Evolutionary conservation across 352 stramenopile genomes (phyloP).

Genomic region (Thalassiosira exigua): DNA sequence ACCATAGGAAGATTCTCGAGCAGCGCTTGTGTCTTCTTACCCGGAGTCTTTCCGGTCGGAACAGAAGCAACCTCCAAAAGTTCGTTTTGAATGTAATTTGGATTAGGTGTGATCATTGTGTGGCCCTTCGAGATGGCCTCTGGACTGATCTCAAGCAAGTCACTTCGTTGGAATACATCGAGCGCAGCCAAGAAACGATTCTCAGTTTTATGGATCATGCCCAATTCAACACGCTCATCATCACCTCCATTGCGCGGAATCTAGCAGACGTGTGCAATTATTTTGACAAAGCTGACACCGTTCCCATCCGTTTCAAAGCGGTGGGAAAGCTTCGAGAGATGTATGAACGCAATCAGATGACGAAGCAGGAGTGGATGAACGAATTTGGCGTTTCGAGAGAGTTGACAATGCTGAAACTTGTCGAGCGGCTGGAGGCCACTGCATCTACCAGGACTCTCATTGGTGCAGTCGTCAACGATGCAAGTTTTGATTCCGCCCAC

Average conservation of each 20-base stretch:
- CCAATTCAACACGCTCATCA: conserved; percentile 36
- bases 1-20: background rate
- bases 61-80: too few species aligned
- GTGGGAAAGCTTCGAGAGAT: conserved; percentile 22
- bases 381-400: conserved; percentile 22
- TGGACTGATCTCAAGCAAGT: conserved; percentile 25
- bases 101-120: conserved; percentile 39
- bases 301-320: conserved; percentile 16
- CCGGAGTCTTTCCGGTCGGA: background rate
- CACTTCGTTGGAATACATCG: conserved; percentile 23
- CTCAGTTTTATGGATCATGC: conserved; percentile 24
- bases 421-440: conserved; percentile 6
- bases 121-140: conserved; percentile 1
- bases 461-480: conserved; percentile 20
- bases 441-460: conserved; percentile 10
- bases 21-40: background rate
- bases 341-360: conserved; percentile 2
- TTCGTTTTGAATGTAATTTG: conserved; percentile 48
- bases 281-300: conserved; percentile 17
- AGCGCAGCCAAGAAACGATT: conserved; percentile 11
- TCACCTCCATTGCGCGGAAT: conserved; percentile 13
- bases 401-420: conserved; percentile 21
- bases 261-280: conserved; percentile 18
- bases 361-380: conserved; percentile 9
- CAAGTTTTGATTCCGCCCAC: conserved; percentile 30